Evolutionary conservation across 768 basidiomycete genomes (phyloP).

Genomic region (Mycena crocata): DNA sequence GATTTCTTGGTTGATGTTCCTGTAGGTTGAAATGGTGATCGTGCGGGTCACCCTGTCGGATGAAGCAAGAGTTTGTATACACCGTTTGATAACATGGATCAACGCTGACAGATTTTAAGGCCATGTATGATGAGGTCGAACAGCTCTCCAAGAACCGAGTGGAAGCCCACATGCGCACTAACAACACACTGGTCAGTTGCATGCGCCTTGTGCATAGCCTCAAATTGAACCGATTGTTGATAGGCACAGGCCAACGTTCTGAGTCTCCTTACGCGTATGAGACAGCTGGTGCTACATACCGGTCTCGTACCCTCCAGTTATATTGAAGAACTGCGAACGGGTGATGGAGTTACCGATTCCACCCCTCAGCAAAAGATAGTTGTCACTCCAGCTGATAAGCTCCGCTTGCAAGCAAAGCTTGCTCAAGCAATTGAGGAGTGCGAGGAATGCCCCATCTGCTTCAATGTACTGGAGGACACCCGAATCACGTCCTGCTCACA

Average conservation of each 20-base stretch:
- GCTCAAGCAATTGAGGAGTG: slow-evolving; percentile 80
- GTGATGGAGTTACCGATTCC: slow-evolving; percentile 49
- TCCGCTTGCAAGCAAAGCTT: slow-evolving; percentile 67
- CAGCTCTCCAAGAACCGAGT: slow-evolving; percentile 71
- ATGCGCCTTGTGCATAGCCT: background rate
- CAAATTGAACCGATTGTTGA: slow-evolving; percentile 15
- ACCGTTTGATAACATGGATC: background rate
- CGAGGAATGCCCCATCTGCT: slow-evolving; percentile 87
- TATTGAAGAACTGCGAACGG: slow-evolving; percentile 68
- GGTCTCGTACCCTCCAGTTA: slow-evolving; percentile 79
- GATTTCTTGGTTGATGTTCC: slow-evolving; percentile 4
- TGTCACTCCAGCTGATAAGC: slow-evolving; percentile 65
- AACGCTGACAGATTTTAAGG: slow-evolving; percentile 46
- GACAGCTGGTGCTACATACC: slow-evolving; percentile 86
- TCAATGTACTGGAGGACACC: slow-evolving; percentile 67
- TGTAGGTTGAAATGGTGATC: slow-evolving; percentile 80
- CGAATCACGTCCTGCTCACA: slow-evolving; percentile 82
- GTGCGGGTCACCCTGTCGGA: slow-evolving; percentile 74
- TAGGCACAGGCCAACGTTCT: slow-evolving; percentile 78
- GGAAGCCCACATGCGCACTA: slow-evolving; percentile 61
- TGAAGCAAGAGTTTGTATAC: slow-evolving; percentile 70
- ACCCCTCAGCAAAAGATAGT: slow-evolving; percentile 41
- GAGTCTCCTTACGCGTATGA: slow-evolving; percentile 87
- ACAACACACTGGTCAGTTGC: slow-evolving; percentile 55
- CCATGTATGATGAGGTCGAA: slow-evolving; percentile 79